A percentile compares a stretch with the other conserved stretches of the same genome.
Evolutionary conservation across 805 yeast species (phyloP).

Genomic region (Wickerhamiella azymoides): DNA sequence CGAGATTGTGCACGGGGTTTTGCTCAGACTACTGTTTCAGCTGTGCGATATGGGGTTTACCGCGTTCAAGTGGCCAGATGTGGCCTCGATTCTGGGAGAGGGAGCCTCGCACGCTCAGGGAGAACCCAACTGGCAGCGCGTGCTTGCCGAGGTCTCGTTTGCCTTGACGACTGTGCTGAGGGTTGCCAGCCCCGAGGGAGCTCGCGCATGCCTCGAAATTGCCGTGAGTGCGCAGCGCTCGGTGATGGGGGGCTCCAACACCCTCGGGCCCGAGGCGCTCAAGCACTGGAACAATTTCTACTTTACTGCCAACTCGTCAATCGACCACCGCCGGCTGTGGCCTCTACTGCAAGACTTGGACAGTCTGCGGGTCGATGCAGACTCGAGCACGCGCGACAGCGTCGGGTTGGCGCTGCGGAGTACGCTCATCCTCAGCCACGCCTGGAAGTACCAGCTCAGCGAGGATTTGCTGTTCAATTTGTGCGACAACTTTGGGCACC

Average conservation of each 20-base stretch:
- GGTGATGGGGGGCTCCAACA: neutral
- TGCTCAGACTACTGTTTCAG: constrained; percentile 37
- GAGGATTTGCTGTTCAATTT: constrained; percentile 33
- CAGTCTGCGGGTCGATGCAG: constrained; percentile 35
- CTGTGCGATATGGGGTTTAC: constrained; percentile 35
- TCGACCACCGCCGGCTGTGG: constrained; percentile 45
- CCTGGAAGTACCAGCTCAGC: constrained; percentile 39
- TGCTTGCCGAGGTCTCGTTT: constrained; percentile 43
- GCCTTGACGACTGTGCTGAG: constrained; percentile 15
- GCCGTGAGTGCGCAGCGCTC: neutral
- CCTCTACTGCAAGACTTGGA: constrained; percentile 34
- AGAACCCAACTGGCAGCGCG: constrained; percentile 69
- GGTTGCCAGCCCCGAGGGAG: too few species aligned
- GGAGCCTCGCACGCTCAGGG: constrained; percentile 48
- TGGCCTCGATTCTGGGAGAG: constrained; percentile 33
- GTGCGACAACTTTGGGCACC: constrained; percentile 40
- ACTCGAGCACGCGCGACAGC: constrained; percentile 52
- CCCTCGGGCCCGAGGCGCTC: neutral
- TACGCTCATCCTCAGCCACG: constrained; percentile 34
- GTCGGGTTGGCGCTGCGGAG: constrained; percentile 45
- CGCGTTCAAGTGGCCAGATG: constrained; percentile 35
- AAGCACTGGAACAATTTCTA: neutral
- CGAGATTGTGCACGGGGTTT: constrained; percentile 48
- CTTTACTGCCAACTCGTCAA: constrained; percentile 8
- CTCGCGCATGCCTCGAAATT: too few species aligned